phyloP scores from a whole-genome alignment of 495 filamentous ascomycete genomes.

The Parachaetomium inaequale region DNA sequence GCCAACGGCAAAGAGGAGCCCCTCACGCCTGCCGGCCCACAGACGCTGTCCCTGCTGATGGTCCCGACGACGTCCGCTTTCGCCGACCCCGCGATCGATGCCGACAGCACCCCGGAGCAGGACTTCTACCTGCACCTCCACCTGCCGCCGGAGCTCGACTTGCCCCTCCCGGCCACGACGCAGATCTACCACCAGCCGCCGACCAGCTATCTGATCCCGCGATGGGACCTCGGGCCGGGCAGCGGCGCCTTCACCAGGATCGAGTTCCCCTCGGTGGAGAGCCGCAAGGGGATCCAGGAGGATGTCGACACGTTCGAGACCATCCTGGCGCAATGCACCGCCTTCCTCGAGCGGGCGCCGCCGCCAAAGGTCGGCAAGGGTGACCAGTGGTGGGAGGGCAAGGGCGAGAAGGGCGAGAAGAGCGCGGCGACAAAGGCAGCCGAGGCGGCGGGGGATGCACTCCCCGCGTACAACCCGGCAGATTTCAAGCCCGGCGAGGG shows the following conservation, averaged over 20 bases:
- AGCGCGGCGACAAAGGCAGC: slow-evolving; percentile 32
- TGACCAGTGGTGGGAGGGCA: slow-evolving; percentile 21
- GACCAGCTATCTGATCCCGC: slow-evolving; percentile 82
- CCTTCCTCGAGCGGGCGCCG: slow-evolving; percentile 77
- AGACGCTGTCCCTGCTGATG: slow-evolving; percentile 89
- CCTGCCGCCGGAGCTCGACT: slow-evolving; percentile 88
- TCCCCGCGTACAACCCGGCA: slow-evolving; percentile 72
- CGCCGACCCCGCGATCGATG: slow-evolving; percentile 56
- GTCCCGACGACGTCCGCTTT: slow-evolving; percentile 78
- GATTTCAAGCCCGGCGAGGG: slow-evolving; percentile 75
- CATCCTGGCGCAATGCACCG: slow-evolving; percentile 91
- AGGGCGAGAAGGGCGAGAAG: slow-evolving; percentile 28
- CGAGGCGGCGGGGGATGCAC: slow-evolving; percentile 38
- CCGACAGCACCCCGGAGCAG: slow-evolving; percentile 63
- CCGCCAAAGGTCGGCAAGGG: slow-evolving; percentile 42
- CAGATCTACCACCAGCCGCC: slow-evolving; percentile 94
- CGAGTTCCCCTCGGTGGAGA: slow-evolving; percentile 74
- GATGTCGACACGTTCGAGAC: slow-evolving; percentile 96
- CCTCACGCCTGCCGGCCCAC: slow-evolving; percentile 78
- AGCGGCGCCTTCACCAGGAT: slow-evolving; percentile 86
- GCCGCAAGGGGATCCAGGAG: slow-evolving; percentile 70
- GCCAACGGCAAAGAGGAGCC: slow-evolving; percentile 79
- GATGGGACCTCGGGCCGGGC: slow-evolving; percentile 86
- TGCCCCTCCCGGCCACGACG: slow-evolving; percentile 84
- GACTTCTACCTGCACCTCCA: slow-evolving; percentile 95